phyloP scores from a whole-genome alignment of 306 rosid species.

The Rosa chinensis region DNA sequence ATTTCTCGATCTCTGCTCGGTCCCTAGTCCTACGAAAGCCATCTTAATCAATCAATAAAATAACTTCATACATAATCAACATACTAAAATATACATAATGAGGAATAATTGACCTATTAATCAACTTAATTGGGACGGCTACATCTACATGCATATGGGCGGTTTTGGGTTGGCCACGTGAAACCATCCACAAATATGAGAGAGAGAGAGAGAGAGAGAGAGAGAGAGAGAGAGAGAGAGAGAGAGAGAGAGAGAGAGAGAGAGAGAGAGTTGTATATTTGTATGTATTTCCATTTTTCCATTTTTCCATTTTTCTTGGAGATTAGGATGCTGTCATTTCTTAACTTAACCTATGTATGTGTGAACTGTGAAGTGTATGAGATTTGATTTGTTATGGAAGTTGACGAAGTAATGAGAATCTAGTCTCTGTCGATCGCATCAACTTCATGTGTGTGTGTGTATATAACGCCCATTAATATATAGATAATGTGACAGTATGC shows the following conservation, averaged over 20 bases:
- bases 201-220: background rate
- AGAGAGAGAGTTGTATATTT: background rate
- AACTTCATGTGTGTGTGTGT: background rate
- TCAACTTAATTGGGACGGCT: slow-evolving; percentile 14
- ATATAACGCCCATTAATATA: background rate
- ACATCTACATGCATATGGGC: slow-evolving; percentile 1
- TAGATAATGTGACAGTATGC: background rate
- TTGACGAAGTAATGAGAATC: background rate
- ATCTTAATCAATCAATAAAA: slow-evolving; percentile 1
- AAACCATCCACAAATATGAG: slow-evolving; percentile 14
- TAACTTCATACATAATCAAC: background rate
- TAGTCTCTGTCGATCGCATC: slow-evolving; percentile 6
- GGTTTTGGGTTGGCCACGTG: slow-evolving; percentile 63
- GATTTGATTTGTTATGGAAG: slow-evolving; percentile 1
- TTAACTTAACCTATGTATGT: background rate
- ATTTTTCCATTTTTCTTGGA: slow-evolving; percentile 19
- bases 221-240: background rate
- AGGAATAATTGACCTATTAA: background rate
- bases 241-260: background rate
- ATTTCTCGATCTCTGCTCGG: background rate
- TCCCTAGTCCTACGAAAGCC: background rate
- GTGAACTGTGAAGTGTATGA: background rate
- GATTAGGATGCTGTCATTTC: background rate
- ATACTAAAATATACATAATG: background rate
- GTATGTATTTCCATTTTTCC: slow-evolving; percentile 7